Evolutionary conservation across 2,329 filamentous ascomycete species (phyloP).

Genomic region (Ophiostoma novo-ulmi): DNA sequence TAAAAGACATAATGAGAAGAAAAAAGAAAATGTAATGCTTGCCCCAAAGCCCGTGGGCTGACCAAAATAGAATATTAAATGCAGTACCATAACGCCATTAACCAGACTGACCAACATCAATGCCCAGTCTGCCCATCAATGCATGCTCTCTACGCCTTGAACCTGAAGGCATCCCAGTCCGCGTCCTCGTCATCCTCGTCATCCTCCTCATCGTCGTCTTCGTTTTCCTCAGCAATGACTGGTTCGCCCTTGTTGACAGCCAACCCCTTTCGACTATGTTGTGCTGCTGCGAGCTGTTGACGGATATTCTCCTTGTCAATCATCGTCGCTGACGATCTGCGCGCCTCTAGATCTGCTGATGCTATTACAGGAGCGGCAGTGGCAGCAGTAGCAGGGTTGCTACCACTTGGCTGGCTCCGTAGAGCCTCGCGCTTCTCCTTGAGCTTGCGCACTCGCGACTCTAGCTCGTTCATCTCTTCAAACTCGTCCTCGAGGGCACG

Average conservation of each 20-base stretch:
- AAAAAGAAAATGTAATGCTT: not conserved
- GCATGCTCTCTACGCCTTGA: slow-evolving; percentile 33
- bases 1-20: not conserved
- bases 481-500: slow-evolving; percentile 71
- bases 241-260: slow-evolving; percentile 37
- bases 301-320: slow-evolving; percentile 23
- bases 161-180: slow-evolving; percentile 58
- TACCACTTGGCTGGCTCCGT: slow-evolving; percentile 31
- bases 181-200: slow-evolving; percentile 46
- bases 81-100: not conserved
- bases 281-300: slow-evolving; percentile 28
- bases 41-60: not conserved
- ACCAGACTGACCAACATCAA: not conserved
- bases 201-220: slow-evolving; percentile 43
- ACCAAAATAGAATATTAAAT: not conserved
- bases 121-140: not conserved
- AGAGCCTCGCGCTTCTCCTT: slow-evolving; percentile 68
- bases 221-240: slow-evolving; percentile 39
- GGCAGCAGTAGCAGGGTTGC: not conserved
- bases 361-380: not conserved
- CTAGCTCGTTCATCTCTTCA: slow-evolving; percentile 75
- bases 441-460: slow-evolving; percentile 62
- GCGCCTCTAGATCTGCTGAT: slow-evolving; percentile 15
- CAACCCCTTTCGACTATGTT: slow-evolving; percentile 29
- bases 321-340: slow-evolving; percentile 20